Conservation (phyloP, 192 early-diverging fungal species). For the Allomyces javanicus region DNA sequence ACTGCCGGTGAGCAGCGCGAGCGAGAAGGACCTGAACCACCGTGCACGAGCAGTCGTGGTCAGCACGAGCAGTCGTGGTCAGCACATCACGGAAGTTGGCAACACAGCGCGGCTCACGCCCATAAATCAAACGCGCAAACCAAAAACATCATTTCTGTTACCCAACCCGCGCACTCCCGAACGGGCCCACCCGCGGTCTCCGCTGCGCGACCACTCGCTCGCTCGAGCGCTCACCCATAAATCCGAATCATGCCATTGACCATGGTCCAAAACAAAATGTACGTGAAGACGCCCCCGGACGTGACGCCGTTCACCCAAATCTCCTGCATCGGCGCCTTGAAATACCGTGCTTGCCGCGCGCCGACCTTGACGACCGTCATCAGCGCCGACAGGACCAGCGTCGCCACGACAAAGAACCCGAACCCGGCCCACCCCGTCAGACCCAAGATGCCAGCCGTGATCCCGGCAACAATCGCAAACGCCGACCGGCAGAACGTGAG, state of each 20-base stretch:
- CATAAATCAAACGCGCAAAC: too few relatives aligned
- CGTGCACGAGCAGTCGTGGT: too few relatives aligned
- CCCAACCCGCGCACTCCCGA: too few relatives aligned
- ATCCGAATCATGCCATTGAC: constrained; percentile 59
- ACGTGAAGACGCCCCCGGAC: constrained; percentile 33
- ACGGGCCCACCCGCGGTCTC: too few relatives aligned
- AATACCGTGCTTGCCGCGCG: background rate
- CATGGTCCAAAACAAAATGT: constrained; percentile 57
- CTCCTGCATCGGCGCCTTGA: constrained; percentile 7
- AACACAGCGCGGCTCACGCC: too few relatives aligned
- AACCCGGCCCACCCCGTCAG: constrained; percentile 67
- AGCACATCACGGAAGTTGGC: too few relatives aligned
- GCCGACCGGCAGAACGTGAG: constrained; percentile 47
- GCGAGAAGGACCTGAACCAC: too few relatives aligned
- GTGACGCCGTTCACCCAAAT: constrained; percentile 37
- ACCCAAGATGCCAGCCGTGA: constrained; percentile 73
- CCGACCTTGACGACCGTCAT: constrained; percentile 32
- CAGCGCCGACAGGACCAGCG: constrained; percentile 38
- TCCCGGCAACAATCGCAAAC: constrained; percentile 51
- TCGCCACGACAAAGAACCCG: constrained; percentile 54
- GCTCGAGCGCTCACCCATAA: constrained; percentile 16
- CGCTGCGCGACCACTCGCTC: too few relatives aligned
- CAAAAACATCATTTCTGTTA: too few relatives aligned
- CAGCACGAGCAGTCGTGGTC: too few relatives aligned
- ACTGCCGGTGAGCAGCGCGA: too few relatives aligned